A percentile compares a stretch with the other conserved stretches of the same genome.
Conservation (phyloP, 2,329 filamentous ascomycete species). For the Ciborinia camelliae region DNA sequence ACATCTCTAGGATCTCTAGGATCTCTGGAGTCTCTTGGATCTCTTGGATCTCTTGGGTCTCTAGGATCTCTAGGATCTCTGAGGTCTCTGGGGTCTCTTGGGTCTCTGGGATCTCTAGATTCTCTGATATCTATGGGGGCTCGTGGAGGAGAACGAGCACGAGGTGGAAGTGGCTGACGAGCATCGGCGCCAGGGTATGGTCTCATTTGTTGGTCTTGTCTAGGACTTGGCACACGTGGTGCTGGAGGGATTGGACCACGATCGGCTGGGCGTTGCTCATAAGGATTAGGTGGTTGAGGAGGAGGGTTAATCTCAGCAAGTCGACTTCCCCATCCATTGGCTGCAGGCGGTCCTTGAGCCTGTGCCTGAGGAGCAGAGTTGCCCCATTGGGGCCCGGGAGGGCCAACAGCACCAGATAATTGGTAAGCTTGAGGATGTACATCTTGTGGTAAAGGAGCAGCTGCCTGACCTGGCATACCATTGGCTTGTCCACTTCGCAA, state of each 20-base stretch:
- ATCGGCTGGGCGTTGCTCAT: constrained; percentile 72
- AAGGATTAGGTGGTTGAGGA: constrained; percentile 75
- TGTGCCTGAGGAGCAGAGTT: constrained; percentile 67
- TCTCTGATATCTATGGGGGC: constrained; percentile 7
- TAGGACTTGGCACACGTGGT: constrained; percentile 64
- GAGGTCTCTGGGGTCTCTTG: constrained; percentile 2
- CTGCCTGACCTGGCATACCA: constrained; percentile 66
- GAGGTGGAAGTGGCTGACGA: constrained; percentile 51
- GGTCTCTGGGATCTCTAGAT: background rate
- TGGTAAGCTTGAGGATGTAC: constrained; percentile 95
- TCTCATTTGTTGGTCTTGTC: constrained; percentile 66
- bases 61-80: constrained; percentile 39
- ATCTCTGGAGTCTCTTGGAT: constrained; percentile 4
- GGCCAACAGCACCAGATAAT: constrained; percentile 73
- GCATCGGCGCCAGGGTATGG: constrained; percentile 64
- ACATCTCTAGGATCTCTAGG: constrained; percentile 1
- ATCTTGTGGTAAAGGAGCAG: constrained; percentile 87
- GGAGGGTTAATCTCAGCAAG: constrained; percentile 76
- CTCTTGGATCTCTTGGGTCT: constrained; percentile 2
- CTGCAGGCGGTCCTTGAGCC: constrained; percentile 43
- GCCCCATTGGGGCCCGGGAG: constrained; percentile 86
- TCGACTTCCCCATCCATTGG: constrained; percentile 57
- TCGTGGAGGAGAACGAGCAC: constrained; percentile 52
- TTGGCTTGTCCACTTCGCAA: constrained; percentile 76
- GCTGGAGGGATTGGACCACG: constrained; percentile 66